phyloP scores from a whole-genome alignment of 352 stramenopile species.

The Phytophthora meadii region DNA sequence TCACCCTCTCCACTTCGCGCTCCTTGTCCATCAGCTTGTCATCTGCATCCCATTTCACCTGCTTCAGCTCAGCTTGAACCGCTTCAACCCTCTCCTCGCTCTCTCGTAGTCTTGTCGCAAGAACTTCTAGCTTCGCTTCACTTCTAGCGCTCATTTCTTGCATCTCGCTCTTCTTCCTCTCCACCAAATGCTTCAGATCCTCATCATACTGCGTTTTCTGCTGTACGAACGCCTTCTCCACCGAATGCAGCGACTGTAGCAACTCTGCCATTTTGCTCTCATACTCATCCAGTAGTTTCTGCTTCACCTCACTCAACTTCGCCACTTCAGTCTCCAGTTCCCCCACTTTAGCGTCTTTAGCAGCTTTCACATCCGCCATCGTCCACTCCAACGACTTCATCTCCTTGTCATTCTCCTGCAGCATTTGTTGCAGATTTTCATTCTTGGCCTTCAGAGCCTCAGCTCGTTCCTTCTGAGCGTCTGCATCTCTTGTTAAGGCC shows the following conservation, averaged over 20 bases:
- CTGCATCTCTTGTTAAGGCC: slow-evolving; percentile 44
- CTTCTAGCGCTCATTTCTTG: slow-evolving; percentile 28
- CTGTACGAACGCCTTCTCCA: slow-evolving; percentile 86
- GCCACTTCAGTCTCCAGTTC: slow-evolving; percentile 69
- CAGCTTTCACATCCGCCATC: slow-evolving; percentile 58
- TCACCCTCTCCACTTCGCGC: slow-evolving; percentile 54
- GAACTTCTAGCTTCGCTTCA: slow-evolving; percentile 54
- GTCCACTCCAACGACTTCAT: slow-evolving; percentile 76
- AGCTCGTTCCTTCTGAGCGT: slow-evolving; percentile 47
- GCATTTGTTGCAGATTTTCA: slow-evolving; percentile 66
- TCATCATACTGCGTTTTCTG: slow-evolving; percentile 85
- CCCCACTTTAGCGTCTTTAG: slow-evolving; percentile 67
- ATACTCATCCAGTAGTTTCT: slow-evolving; percentile 84
- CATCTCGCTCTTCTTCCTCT: slow-evolving; percentile 58
- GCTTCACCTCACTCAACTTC: slow-evolving; percentile 74
- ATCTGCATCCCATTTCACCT: slow-evolving; percentile 66
- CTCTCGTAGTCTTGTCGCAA: slow-evolving; percentile 55
- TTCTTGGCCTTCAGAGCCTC: slow-evolving; percentile 72
- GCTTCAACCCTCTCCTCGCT: slow-evolving; percentile 60
- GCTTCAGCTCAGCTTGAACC: slow-evolving; percentile 63
- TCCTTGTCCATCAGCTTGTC: slow-evolving; percentile 71
- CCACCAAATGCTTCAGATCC: slow-evolving; percentile 54
- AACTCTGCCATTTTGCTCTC: slow-evolving; percentile 88
- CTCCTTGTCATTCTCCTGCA: slow-evolving; percentile 73
- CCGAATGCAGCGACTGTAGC: slow-evolving; percentile 77